These are phyloP conservation scores for Primulina huaijiensis DNA, from an alignment of 257 asterid genomes.

Conservation along the genomic window DNA sequence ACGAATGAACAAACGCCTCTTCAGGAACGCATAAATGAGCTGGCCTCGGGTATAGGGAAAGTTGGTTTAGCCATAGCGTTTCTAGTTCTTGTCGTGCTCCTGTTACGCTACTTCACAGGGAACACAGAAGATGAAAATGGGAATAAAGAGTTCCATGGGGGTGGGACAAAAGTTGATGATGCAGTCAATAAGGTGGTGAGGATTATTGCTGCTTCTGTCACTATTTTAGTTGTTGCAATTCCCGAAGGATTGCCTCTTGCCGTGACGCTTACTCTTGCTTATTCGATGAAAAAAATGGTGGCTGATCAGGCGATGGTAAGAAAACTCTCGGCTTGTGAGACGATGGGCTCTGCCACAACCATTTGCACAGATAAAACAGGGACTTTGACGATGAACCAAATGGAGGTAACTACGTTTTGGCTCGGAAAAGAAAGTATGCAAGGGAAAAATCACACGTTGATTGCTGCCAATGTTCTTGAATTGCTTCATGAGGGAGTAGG, in stretches of 20 bases:
- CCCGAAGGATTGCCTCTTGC: conserved; percentile 61
- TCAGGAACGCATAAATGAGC: conserved; percentile 43
- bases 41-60: conserved; percentile 45
- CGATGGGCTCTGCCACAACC: too few species aligned
- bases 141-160: conserved; percentile 32
- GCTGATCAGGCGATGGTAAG: too few species aligned
- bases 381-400: conserved; percentile 21
- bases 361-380: too few species aligned
- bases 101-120: conserved; percentile 48
- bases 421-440: conserved; percentile 26
- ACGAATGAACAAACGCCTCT: conserved; percentile 47
- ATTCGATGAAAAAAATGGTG: neutral
- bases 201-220: conserved; percentile 43
- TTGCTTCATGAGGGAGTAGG: conserved; percentile 41
- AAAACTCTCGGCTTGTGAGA: too few species aligned
- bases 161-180: conserved; percentile 34
- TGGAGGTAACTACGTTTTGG: conserved; percentile 48
- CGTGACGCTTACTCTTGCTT: conserved; percentile 52
- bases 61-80: conserved; percentile 46
- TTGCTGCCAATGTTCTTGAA: conserved; percentile 28
- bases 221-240: conserved; percentile 50
- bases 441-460: neutral
- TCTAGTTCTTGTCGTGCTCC: conserved; percentile 38
- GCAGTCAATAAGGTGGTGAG: conserved; percentile 44
- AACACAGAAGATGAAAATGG: conserved; percentile 34